phyloP scores from a whole-genome alignment of 2,329 filamentous ascomycete genomes.

The Nigrograna mackinnonii region DNA sequence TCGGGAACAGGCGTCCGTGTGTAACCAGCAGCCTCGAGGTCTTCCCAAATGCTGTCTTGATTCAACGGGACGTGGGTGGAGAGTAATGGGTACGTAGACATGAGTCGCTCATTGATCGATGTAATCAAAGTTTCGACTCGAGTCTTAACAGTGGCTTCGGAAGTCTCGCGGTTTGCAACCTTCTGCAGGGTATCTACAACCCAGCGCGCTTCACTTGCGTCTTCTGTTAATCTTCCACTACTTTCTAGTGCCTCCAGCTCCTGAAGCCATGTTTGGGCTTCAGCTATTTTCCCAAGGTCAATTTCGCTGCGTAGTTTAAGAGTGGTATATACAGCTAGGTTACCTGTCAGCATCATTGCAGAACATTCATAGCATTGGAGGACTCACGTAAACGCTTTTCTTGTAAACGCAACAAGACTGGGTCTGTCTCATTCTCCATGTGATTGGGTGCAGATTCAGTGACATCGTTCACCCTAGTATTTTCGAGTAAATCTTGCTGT shows the following conservation, averaged over 20 bases:
- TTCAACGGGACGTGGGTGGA: slow-evolving; percentile 18
- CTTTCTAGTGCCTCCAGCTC: slow-evolving; percentile 27
- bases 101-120: slow-evolving; percentile 37
- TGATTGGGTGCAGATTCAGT: too few species aligned
- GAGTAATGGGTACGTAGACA: slow-evolving; percentile 38
- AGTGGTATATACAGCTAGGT: slow-evolving; percentile 32
- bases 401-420: slow-evolving; percentile 33
- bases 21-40: slow-evolving; percentile 33
- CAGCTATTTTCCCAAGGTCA: slow-evolving; percentile 26
- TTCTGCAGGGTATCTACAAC: slow-evolving; percentile 34
- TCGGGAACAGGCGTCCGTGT: slow-evolving; percentile 18
- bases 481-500: slow-evolving; percentile 42
- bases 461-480: slow-evolving; percentile 3
- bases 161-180: slow-evolving; percentile 26
- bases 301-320: slow-evolving; percentile 38
- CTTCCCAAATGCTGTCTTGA: slow-evolving; percentile 29
- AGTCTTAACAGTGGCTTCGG: slow-evolving; percentile 25
- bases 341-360: slow-evolving; percentile 14
- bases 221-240: slow-evolving; percentile 25
- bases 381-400: slow-evolving; percentile 39
- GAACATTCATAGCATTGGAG: slow-evolving; percentile 10
- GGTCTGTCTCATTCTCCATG: slow-evolving; percentile 27
- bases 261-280: slow-evolving; percentile 27
- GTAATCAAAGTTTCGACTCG: slow-evolving; percentile 30
- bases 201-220: slow-evolving; percentile 37